Base-by-base conservation (phyloP, 441 rosid species). In the Aquilaria agallochum region DNA sequence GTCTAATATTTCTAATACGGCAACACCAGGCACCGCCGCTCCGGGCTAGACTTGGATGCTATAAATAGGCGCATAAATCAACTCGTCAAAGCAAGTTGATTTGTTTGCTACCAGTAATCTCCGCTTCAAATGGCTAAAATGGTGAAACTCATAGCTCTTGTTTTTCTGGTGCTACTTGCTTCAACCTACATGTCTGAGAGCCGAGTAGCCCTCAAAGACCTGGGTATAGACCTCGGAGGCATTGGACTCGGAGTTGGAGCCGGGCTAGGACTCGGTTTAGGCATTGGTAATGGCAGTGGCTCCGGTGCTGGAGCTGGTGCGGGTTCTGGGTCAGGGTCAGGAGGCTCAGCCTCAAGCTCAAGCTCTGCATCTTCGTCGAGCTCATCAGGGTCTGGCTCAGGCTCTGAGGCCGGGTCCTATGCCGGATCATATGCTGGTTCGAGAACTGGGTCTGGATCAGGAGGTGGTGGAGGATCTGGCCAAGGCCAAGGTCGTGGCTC, bases 391-490 rank as follows among this genome's bases (percentile, higher is more conserved):
- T 79, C 88, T 0, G 74, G 72, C 50, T 76, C 83, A 11, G 88
- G 86, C 44, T 83, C 88, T 4, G 85, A 78, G 52, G 93, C 88
- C 0, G 90, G 86, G 36, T 87, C 86, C 4, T 78, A 67, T 50
- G 88, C 86, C 0, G 88, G 90, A 14, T 86, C 92, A 5, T 70
- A 68, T 50, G 89, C 89, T 1, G 85, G 91, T n/a, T 85, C 92
- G 30, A 67, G 68, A 33, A 81, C 83, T 5, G 82, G 84, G 32
- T 79, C 79, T 51, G 78, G 87, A 2, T 61, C 76, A 1, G 71
- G 72, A 4, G 68, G 70, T 5, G 86, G 75, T 49, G 74, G 73
- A 4, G 86, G 86, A 3, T 66, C 58, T 1, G 77, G 76, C 32
- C 55, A 20, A 31, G 53, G 84, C 74, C 58, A 55, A 31, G 65